Evolutionary conservation across 2,329 filamentous ascomycete species (phyloP).

Genomic region (Graphilbum fragrans): DNA sequence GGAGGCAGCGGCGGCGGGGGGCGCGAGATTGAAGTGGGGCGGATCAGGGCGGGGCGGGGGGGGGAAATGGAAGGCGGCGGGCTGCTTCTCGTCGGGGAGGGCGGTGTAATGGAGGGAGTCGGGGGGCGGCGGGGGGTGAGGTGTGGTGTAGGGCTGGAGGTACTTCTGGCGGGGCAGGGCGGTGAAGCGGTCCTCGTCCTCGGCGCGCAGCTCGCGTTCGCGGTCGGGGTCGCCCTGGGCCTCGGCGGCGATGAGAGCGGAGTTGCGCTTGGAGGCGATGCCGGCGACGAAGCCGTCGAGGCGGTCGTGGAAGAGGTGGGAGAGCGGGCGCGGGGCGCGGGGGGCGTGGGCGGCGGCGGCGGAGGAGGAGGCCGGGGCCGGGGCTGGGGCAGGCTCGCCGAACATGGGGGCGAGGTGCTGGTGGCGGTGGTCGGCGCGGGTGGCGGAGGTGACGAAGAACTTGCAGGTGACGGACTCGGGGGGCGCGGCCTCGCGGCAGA

Average conservation of each 20-base stretch:
- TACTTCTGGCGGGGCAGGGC: conserved; percentile 62
- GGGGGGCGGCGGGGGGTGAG: conserved; percentile 19
- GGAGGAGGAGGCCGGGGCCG: background rate
- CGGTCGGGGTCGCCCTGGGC: conserved; percentile 67
- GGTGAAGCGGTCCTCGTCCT: conserved; percentile 76
- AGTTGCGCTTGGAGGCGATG: conserved; percentile 78
- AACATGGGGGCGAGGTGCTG: conserved; percentile 14
- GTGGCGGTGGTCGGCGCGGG: conserved; percentile 37
- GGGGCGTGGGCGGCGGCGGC: conserved; percentile 18
- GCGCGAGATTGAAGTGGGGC: conserved; percentile 49
- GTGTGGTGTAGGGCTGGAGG: conserved; percentile 39
- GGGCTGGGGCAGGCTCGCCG: background rate
- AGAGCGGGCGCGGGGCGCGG: conserved; percentile 51
- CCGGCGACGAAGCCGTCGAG: conserved; percentile 80
- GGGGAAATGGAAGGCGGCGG: conserved; percentile 45
- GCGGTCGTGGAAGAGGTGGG: conserved; percentile 69
- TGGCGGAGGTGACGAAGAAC: conserved; percentile 81
- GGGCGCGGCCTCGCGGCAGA: conserved; percentile 81
- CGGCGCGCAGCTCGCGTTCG: conserved; percentile 65
- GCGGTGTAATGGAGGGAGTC: conserved; percentile 38
- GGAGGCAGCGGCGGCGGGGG: conserved; percentile 12
- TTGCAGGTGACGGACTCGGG: conserved; percentile 84
- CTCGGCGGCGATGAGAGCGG: conserved; percentile 69
- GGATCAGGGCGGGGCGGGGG: conserved; percentile 32
- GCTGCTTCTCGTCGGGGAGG: conserved; percentile 23